phyloP scores from a whole-genome alignment of 768 basidiomycete genomes.

The Leccinum incarnatum region DNA sequence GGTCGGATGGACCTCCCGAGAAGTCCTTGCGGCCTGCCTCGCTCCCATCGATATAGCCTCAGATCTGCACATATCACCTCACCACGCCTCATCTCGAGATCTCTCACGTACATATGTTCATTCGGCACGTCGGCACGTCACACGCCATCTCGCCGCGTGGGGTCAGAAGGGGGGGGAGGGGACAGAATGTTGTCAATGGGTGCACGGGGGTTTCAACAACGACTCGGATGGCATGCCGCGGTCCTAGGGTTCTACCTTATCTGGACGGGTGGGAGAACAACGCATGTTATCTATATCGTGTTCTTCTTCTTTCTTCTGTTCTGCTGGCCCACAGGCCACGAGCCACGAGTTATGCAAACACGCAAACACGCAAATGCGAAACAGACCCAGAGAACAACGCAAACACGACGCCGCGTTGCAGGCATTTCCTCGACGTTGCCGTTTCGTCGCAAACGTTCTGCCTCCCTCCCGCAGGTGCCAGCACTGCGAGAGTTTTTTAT shows the following conservation, averaged over 20 bases:
- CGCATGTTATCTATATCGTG: constrained; percentile 1
- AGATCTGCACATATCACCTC: too few species aligned
- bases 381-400: neutral
- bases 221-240: neutral
- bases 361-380: neutral
- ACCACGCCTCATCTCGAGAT: neutral
- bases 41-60: neutral
- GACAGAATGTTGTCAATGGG: neutral
- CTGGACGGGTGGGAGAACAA: neutral
- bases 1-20: neutral
- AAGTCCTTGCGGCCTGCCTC: neutral
- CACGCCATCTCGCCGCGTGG: neutral
- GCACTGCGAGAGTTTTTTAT: neutral
- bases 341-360: neutral
- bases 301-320: constrained; percentile 4
- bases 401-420: neutral
- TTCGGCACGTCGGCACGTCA: neutral
- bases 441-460: neutral
- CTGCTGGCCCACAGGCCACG: neutral
- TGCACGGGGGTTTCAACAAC: neutral
- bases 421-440: neutral
- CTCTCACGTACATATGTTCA: neutral
- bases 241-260: constrained; percentile 6
- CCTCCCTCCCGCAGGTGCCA: neutral
- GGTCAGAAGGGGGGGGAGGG: neutral